Evolutionary conservation across 2,329 filamentous ascomycete species (phyloP).

Genomic region (Hypoxylon sp.): DNA sequence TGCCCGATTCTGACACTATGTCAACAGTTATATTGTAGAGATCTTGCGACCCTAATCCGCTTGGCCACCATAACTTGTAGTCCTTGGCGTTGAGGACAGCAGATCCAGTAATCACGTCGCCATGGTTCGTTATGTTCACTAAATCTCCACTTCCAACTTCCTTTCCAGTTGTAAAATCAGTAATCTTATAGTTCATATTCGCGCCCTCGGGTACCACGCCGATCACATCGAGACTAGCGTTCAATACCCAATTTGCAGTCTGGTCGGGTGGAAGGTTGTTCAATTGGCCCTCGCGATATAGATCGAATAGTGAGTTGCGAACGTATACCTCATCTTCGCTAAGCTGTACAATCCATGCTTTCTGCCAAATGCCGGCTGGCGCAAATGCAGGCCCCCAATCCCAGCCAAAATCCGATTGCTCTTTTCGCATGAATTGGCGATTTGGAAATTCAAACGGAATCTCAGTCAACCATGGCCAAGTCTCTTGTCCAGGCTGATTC

Average conservation of each 20-base stretch:
- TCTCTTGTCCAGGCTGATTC: constrained; percentile 62
- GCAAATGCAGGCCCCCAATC: constrained; percentile 72
- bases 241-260: constrained; percentile 70
- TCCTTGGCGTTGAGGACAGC: constrained; percentile 59
- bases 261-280: constrained; percentile 72
- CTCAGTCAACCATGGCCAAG: constrained; percentile 66
- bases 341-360: constrained; percentile 70
- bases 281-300: constrained; percentile 71
- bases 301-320: constrained; percentile 67
- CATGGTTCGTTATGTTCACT: constrained; percentile 43
- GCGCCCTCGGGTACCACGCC: constrained; percentile 61
- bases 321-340: constrained; percentile 56
- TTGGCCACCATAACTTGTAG: constrained; percentile 74
- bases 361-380: constrained; percentile 74
- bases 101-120: constrained; percentile 64
- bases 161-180: constrained; percentile 57
- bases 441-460: constrained; percentile 66
- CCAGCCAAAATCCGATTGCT: constrained; percentile 75
- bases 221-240: constrained; percentile 72
- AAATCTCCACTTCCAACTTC: constrained; percentile 52
- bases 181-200: constrained; percentile 63
- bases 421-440: constrained; percentile 71
- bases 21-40: constrained; percentile 70
- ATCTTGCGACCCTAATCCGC: constrained; percentile 68
- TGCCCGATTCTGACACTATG: constrained; percentile 54